These are phyloP conservation scores for Saccharomycopsis guyanensis DNA, from an alignment of 805 yeast species.

Conservation along the genomic window DNA sequence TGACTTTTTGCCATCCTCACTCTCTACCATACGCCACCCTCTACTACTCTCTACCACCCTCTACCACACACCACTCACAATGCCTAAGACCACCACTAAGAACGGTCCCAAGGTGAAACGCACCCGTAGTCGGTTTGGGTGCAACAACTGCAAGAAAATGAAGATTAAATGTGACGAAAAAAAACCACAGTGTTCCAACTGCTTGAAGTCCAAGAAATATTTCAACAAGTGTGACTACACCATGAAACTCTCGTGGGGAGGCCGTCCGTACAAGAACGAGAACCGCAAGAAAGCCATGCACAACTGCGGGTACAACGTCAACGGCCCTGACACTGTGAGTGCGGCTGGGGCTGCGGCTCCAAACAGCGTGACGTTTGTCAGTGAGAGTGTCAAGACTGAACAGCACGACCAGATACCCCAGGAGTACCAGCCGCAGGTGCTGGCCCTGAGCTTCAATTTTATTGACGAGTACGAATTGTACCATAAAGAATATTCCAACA, in stretches of 20 bases:
- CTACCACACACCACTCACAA: too few species aligned
- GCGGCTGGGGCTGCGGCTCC: background rate
- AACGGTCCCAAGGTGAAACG: conserved; percentile 7
- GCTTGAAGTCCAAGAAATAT: conserved; percentile 34
- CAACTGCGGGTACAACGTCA: conserved; percentile 16
- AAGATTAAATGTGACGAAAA: conserved; percentile 65
- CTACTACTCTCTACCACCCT: too few species aligned
- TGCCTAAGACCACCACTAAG: too few species aligned
- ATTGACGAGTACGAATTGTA: conserved; percentile 3
- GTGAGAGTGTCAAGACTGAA: background rate
- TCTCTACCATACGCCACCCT: too few species aligned
- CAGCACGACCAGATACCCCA: background rate
- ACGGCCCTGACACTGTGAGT: background rate
- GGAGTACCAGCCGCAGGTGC: background rate
- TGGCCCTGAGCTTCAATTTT: conserved; percentile 1
- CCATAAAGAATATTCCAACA: background rate
- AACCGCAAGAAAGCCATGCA: conserved; percentile 19
- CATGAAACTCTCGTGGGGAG: conserved; percentile 65
- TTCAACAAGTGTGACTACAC: conserved; percentile 51
- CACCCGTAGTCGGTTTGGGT: conserved; percentile 20
- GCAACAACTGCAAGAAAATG: conserved; percentile 43
- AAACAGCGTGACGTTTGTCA: background rate
- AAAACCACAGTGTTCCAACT: conserved; percentile 55
- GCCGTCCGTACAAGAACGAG: conserved; percentile 50
- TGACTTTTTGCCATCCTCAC: too few species aligned